phyloP scores from a whole-genome alignment of 2,329 filamentous ascomycete genomes.

The Tolypocladium cylindrosporum region DNA sequence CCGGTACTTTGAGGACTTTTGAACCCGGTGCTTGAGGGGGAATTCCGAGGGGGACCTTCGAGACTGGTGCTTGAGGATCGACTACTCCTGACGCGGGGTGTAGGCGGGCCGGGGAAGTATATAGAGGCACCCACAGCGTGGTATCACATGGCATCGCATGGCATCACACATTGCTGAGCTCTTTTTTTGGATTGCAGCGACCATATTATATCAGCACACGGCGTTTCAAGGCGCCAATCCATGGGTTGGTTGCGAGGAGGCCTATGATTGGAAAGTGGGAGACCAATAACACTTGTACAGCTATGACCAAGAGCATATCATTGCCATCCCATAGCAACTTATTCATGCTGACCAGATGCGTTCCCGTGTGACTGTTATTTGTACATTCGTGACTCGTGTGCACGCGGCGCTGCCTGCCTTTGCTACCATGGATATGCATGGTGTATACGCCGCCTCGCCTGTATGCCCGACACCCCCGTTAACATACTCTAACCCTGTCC shows the following conservation, averaged over 20 bases:
- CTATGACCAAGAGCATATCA: background rate
- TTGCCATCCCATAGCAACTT: background rate
- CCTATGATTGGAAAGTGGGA: background rate
- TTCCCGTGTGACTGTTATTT: background rate
- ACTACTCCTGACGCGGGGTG: background rate
- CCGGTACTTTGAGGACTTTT: constrained; percentile 62
- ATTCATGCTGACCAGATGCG: too few relatives aligned
- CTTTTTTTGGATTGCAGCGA: background rate
- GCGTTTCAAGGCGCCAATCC: background rate
- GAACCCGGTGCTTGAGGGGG: constrained; percentile 6
- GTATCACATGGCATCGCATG: background rate
- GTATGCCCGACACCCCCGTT: background rate
- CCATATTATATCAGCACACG: background rate
- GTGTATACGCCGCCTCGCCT: background rate
- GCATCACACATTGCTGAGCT: background rate
- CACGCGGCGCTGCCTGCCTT: background rate
- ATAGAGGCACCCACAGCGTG: background rate
- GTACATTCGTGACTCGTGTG: background rate
- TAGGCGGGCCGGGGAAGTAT: background rate
- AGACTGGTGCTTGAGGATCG: background rate
- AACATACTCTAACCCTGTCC: background rate
- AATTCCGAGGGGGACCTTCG: too few relatives aligned
- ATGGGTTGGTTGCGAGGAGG: background rate
- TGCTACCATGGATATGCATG: too few relatives aligned
- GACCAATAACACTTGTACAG: background rate